phyloP scores from a whole-genome alignment of 176 grass and related monocot genomes.

The Eremochloa ophiuroides region DNA sequence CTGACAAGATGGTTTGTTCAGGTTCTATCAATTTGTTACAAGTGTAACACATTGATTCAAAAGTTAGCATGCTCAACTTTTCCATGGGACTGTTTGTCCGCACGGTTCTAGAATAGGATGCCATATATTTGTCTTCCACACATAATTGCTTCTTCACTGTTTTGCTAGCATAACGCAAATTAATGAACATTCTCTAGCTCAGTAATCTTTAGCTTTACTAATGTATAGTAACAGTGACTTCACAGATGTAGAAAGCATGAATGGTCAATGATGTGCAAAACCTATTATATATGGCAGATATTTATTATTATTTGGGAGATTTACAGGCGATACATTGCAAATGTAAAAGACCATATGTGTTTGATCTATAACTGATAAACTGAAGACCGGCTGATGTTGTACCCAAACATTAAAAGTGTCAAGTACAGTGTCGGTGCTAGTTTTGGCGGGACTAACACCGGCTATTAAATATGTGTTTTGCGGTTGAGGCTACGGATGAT shows the following conservation, averaged over 20 bases:
- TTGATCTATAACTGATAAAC: neutral
- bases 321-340: slow-evolving; percentile 16
- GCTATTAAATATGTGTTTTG: too few species aligned
- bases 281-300: too few species aligned
- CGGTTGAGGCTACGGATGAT: too few species aligned
- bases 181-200: neutral
- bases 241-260: neutral
- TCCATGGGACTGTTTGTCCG: neutral
- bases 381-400: neutral
- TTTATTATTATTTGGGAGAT: too few species aligned
- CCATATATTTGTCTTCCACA: neutral
- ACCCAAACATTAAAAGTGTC: too few species aligned
- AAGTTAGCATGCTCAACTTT: neutral
- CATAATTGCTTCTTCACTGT: neutral
- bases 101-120: neutral
- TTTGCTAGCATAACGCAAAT: neutral
- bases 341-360: neutral
- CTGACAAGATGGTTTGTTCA: neutral
- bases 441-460: too few species aligned
- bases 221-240: neutral
- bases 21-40: neutral
- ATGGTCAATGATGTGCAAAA: neutral
- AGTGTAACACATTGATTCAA: neutral
- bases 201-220: neutral
- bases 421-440: too few species aligned